A percentile compares a stretch with the other conserved stretches of the same genome.
Conservation (phyloP, 306 rosid species). For the Vicia faba region DNA sequence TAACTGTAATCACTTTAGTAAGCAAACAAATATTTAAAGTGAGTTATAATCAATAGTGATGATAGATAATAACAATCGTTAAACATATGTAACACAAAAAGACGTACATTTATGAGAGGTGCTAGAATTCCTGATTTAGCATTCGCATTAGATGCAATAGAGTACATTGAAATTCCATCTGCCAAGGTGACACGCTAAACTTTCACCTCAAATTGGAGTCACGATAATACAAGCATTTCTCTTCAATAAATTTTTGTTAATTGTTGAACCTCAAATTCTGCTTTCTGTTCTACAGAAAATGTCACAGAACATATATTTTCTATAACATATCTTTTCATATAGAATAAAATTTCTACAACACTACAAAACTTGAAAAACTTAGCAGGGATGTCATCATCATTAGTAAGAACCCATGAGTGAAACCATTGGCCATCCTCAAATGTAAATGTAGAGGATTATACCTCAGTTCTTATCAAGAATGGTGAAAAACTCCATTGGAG, state of each 20-base stretch:
- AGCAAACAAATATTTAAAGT: neutral
- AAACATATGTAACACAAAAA: slow-evolving; percentile 26
- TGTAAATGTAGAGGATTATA: too few species aligned
- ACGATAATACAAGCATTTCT: neutral
- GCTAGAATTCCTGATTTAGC: slow-evolving; percentile 79
- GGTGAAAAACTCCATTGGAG: too few species aligned
- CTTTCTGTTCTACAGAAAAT: too few species aligned
- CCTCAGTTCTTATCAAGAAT: too few species aligned
- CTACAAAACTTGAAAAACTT: too few species aligned
- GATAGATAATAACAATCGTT: neutral
- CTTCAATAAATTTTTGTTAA: neutral
- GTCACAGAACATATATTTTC: too few species aligned
- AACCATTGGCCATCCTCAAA: too few species aligned
- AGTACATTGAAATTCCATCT: slow-evolving; percentile 81
- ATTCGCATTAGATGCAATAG: slow-evolving; percentile 60
- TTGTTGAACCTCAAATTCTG: neutral
- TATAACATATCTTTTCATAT: too few species aligned
- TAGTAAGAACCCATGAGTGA: too few species aligned
- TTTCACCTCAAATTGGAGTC: neutral
- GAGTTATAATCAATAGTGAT: neutral
- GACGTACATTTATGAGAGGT: slow-evolving; percentile 70
- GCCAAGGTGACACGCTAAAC: slow-evolving; percentile 44
- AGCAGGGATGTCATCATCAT: too few species aligned
- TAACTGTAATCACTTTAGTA: neutral
- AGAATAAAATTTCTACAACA: too few species aligned